These are phyloP conservation scores for Ajuga reptans DNA, from an alignment of 305 asterid species.

Conservation along the genomic window DNA sequence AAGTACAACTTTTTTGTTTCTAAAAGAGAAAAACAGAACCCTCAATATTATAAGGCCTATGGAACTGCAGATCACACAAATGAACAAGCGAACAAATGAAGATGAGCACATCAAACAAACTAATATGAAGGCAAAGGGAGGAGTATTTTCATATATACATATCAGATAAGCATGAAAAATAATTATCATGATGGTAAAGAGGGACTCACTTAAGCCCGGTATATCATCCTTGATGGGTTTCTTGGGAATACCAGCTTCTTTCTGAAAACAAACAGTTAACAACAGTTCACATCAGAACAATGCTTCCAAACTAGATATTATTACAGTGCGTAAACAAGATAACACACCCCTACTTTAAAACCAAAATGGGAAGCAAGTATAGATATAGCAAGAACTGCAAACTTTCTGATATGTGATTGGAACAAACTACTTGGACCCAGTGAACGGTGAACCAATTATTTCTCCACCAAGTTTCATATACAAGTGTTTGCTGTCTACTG, in stretches of 20 bases:
- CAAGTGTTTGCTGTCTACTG: neutral
- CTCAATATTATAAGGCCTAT: neutral
- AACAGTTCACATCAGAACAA: constrained; percentile 17
- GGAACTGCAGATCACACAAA: neutral
- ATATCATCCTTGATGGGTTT: constrained; percentile 74
- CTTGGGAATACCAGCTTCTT: constrained; percentile 91
- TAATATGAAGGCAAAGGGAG: constrained; percentile 15
- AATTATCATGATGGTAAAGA: constrained; percentile 17
- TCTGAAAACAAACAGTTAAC: constrained; percentile 37
- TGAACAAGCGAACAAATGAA: constrained; percentile 3
- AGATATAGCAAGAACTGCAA: neutral
- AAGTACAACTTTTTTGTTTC: neutral
- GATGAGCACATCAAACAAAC: constrained; percentile 5
- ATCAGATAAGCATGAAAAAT: neutral
- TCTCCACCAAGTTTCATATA: neutral
- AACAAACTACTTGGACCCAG: neutral
- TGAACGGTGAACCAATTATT: neutral
- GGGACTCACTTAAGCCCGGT: constrained; percentile 85
- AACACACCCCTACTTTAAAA: constrained; percentile 5
- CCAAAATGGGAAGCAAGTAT: neutral
- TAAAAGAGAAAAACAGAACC: neutral
- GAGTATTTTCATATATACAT: constrained; percentile 14
- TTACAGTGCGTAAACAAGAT: neutral
- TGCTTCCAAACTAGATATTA: neutral
- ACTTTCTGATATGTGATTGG: neutral